Evolutionary conservation across 2,329 filamentous ascomycete species (phyloP), one percentile per base, ranked within the genome.

Genomic region (Drechmeria coniospora): DNA sequence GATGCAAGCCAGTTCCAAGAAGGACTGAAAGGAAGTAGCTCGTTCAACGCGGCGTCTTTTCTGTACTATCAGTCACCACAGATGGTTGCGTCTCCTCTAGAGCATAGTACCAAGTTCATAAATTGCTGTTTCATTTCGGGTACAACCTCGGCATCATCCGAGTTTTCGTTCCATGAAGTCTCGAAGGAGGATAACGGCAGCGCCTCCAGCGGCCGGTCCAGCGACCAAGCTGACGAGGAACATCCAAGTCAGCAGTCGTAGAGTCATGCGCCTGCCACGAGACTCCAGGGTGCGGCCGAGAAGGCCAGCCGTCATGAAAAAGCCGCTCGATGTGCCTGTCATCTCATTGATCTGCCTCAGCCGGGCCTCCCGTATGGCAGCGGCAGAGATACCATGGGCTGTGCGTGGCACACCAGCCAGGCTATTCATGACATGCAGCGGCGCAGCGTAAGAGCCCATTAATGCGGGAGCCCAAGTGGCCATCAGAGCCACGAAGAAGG

Each of bases 271-370:
- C 4, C 3, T 13, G 4, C 21, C 10, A 0, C 12, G 16, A 3
- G 19, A 15, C 16, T 28, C 21, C 2, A 34, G 27, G 6, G 4
- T 15, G 4, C 21, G 28, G 13, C 15, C 21, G 9, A 32, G 24
- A 14, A 34, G 18, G 2, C 28, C 32, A 2, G 26, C 17, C 6
- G 30, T 25, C 28, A 36, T 21, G 28, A 36, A 36, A 17, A 34
- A 36, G 6, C 34, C 34, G 17, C 34, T 34, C 11, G 34, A 34
- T 1, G 34, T 36, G n/a, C 32, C 34, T 7, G 26, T 30, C 29
- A 36, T 34, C 26, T 36, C 34, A 25, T 36, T 36, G 19, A 36
- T 32, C 28, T 36, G 34, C 13, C 34, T 17, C 14, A 36, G 17
- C 4, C 34, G 29, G 4, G 34, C 34, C 15, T 36, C 15, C 9